Conservation (phyloP, 768 basidiomycete genomes). For the Lentinula sp. region DNA sequence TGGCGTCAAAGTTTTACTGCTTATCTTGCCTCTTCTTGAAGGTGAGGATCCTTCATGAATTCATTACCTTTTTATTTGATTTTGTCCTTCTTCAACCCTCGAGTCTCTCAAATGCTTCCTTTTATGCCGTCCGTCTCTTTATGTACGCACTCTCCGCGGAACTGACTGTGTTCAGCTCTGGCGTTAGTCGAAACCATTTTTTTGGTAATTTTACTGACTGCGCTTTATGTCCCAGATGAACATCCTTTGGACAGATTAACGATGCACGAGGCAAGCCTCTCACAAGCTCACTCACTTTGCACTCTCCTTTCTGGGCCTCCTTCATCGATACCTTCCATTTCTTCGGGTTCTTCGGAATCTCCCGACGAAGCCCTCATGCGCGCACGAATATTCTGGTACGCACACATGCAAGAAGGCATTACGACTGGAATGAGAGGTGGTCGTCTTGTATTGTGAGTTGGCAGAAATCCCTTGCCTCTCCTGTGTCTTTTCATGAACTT, state of each 20-base stretch:
- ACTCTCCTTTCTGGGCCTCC: constrained; percentile 37
- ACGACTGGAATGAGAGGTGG: constrained; percentile 81
- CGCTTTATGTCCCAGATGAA: constrained; percentile 26
- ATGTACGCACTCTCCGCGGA: neutral
- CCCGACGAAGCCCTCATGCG: constrained; percentile 60
- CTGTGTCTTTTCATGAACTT: neutral
- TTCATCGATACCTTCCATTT: constrained; percentile 27
- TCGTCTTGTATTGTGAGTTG: constrained; percentile 68
- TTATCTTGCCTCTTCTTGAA: constrained; percentile 79
- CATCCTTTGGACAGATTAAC: constrained; percentile 43
- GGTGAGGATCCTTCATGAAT: constrained; percentile 38
- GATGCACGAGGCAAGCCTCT: constrained; percentile 77
- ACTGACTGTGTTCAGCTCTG: neutral
- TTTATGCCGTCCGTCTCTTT: neutral
- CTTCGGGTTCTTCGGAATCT: constrained; percentile 27
- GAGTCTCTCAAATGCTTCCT: neutral
- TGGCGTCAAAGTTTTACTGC: constrained; percentile 72
- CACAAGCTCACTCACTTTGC: constrained; percentile 78
- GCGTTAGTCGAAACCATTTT: neutral
- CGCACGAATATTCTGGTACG: constrained; percentile 86
- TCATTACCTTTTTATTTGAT: neutral
- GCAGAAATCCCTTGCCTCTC: neutral
- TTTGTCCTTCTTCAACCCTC: constrained; percentile 10
- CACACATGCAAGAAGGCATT: constrained; percentile 80
- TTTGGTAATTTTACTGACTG: neutral